Conservation (phyloP, 2,329 filamentous ascomycete genomes). For the Fusarium sulawesiense region DNA sequence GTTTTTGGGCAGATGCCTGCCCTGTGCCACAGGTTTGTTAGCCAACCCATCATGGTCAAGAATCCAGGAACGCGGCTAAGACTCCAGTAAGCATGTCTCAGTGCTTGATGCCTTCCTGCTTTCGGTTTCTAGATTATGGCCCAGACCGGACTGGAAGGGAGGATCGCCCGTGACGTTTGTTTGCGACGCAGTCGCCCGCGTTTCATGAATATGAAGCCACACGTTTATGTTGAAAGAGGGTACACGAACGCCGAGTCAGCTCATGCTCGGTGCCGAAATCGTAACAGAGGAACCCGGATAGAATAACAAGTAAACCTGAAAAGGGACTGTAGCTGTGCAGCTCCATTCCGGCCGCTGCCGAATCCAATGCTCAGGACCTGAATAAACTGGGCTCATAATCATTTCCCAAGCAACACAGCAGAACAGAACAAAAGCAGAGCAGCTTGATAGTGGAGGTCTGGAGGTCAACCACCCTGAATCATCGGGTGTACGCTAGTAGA, state of each 20-base stretch:
- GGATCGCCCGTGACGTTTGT: slow-evolving; percentile 7
- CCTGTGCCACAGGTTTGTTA: not conserved
- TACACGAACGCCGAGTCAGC: not conserved
- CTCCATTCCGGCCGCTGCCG: slow-evolving; percentile 28
- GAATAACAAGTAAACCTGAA: not conserved
- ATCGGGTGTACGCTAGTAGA: slow-evolving; percentile 26
- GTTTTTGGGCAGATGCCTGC: slow-evolving; percentile 15
- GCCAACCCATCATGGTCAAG: slow-evolving; percentile 17
- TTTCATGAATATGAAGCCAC: slow-evolving; percentile 33
- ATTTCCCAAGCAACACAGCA: slow-evolving; percentile 17
- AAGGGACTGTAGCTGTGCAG: not conserved
- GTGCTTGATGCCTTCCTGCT: slow-evolving; percentile 26
- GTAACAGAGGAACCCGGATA: not conserved
- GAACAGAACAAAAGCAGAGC: not conserved
- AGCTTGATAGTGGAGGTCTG: slow-evolving; percentile 20
- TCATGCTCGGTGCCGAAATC: slow-evolving; percentile 21
- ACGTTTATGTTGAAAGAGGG: not conserved
- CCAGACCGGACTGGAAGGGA: slow-evolving; percentile 11
- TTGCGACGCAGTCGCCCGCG: slow-evolving; percentile 13
- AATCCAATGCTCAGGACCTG: slow-evolving; percentile 15
- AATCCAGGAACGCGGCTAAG: slow-evolving; percentile 27
- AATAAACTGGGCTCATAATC: slow-evolving; percentile 11
- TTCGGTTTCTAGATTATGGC: slow-evolving; percentile 26
- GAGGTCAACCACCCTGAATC: slow-evolving; percentile 27
- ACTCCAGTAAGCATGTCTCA: slow-evolving; percentile 24